A percentile compares a stretch with the other conserved stretches of the same genome.
phyloP scores from a whole-genome alignment of 805 yeast genomes.

The Candida nitratophila region DNA sequence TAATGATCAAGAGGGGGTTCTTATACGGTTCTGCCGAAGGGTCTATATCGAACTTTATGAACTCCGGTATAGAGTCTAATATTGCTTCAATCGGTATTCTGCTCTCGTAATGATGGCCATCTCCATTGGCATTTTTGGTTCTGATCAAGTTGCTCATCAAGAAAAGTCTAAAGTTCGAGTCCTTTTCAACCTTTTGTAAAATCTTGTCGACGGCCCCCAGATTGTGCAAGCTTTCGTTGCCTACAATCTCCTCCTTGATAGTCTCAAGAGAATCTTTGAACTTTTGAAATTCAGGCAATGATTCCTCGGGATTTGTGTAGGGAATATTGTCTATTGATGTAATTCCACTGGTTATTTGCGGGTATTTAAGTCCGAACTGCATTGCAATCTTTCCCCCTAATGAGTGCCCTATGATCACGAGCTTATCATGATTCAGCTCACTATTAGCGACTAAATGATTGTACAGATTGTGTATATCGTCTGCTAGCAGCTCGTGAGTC shows the following conservation, averaged over 20 bases:
- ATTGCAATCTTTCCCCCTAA: conserved; percentile 94
- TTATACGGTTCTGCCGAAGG: conserved; percentile 36
- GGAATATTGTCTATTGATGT: conserved; percentile 83
- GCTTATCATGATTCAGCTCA: conserved; percentile 30
- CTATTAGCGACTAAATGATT: conserved; percentile 30
- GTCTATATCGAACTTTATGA: conserved; percentile 47
- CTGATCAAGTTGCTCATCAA: conserved; percentile 53
- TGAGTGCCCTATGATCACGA: conserved; percentile 63
- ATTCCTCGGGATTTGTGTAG: conserved; percentile 36
- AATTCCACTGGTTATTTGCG: conserved; percentile 51
- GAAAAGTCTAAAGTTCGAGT: conserved; percentile 59
- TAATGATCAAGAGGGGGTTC: conserved; percentile 68
- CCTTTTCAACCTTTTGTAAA: conserved; percentile 54
- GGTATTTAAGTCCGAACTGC: conserved; percentile 68
- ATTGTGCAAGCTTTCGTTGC: conserved; percentile 12
- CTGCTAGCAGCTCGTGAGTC: conserved; percentile 69
- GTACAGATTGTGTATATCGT: conserved; percentile 66
- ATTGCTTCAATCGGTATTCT: conserved; percentile 65
- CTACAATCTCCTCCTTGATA: conserved; percentile 3
- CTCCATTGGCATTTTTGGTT: conserved; percentile 23
- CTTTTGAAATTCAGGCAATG: conserved; percentile 21
- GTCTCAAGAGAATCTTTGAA: conserved; percentile 18
- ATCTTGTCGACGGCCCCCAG: conserved; percentile 56
- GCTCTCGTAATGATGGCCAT: conserved; percentile 5
- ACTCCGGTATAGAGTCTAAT: conserved; percentile 50